Conservation (phyloP, 1,284 basidiomycete genomes). For the Apiotrichum siamense region DNA sequence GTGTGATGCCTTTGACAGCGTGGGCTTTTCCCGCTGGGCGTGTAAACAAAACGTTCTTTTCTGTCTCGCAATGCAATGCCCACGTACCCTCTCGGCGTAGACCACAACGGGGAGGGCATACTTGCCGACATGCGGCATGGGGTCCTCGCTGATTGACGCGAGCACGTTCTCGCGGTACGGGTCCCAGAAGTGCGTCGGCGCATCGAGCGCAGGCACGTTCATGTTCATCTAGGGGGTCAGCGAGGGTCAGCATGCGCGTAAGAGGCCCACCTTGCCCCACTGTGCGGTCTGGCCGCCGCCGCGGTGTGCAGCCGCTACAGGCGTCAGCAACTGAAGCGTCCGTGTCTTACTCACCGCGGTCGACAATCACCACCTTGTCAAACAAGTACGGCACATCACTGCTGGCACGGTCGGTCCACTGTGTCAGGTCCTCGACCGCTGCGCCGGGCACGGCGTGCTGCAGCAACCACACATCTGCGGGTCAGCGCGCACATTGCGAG, state of each 20-base stretch:
- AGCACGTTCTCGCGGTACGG: slow-evolving; percentile 29
- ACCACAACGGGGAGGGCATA: slow-evolving; percentile 35
- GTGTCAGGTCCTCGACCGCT: slow-evolving; percentile 31
- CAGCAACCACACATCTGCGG: slow-evolving; percentile 38
- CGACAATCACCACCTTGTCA: slow-evolving; percentile 41
- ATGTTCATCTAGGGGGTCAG: slow-evolving; percentile 35
- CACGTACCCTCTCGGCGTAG: slow-evolving; percentile 29
- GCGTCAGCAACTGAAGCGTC: not conserved
- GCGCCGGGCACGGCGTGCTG: slow-evolving; percentile 29
- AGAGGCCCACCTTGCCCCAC: slow-evolving; percentile 36
- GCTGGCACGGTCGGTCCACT: slow-evolving; percentile 27
- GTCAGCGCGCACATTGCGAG: not conserved
- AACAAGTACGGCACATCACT: slow-evolving; percentile 32
- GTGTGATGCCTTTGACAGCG: slow-evolving; percentile 20
- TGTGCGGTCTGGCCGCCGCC: slow-evolving; percentile 23
- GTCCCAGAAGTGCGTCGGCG: slow-evolving; percentile 27
- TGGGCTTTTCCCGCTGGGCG: slow-evolving; percentile 14
- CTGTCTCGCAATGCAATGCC: not conserved
- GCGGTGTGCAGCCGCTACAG: slow-evolving; percentile 36
- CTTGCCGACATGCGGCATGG: slow-evolving; percentile 10
- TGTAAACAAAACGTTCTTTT: too few relatives aligned
- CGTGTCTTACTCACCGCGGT: slow-evolving; percentile 34
- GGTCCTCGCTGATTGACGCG: slow-evolving; percentile 17
- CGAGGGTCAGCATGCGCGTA: not conserved
- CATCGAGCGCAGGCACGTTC: slow-evolving; percentile 18